Conservation (phyloP, 2,329 filamentous ascomycete genomes). For the Shiraia sp. region DNA sequence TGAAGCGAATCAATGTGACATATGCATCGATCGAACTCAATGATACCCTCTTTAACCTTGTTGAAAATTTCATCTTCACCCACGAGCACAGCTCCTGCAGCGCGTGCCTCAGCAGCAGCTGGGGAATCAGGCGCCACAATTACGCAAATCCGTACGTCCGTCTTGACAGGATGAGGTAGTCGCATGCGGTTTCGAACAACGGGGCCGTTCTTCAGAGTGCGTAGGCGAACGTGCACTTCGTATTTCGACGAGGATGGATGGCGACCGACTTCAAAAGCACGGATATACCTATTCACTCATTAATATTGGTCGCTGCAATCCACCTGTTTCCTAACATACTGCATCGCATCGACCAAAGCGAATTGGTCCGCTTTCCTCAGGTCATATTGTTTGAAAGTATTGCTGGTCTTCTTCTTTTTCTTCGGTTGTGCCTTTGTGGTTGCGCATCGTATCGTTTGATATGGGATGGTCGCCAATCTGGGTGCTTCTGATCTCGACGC, state of each 20-base stretch:
- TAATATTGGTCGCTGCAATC: background rate
- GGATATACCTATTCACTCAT: conserved; percentile 70
- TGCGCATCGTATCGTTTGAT: conserved; percentile 47
- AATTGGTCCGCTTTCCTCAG: conserved; percentile 72
- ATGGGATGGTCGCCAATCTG: conserved; percentile 30
- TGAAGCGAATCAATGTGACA: conserved; percentile 79
- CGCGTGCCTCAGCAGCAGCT: conserved; percentile 71
- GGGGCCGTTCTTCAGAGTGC: conserved; percentile 82
- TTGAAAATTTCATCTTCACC: conserved; percentile 88
- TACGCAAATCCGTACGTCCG: conserved; percentile 85
- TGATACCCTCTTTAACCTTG: conserved; percentile 71
- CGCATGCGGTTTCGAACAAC: conserved; percentile 85
- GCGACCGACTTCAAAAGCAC: conserved; percentile 87
- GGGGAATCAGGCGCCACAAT: conserved; percentile 83
- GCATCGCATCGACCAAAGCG: conserved; percentile 88
- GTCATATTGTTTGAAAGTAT: conserved; percentile 65
- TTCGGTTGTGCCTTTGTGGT: conserved; percentile 46
- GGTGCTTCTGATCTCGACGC: conserved; percentile 20
- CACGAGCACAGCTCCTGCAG: conserved; percentile 78
- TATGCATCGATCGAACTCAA: conserved; percentile 87
- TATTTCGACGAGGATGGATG: conserved; percentile 78
- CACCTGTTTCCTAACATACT: conserved; percentile 56
- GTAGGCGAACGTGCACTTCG: conserved; percentile 81
- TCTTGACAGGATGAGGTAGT: conserved; percentile 87
- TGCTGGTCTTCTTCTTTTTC: conserved; percentile 64